Conservation (phyloP, 2,329 filamentous ascomycete species). For the Fusarium ambrosium region DNA sequence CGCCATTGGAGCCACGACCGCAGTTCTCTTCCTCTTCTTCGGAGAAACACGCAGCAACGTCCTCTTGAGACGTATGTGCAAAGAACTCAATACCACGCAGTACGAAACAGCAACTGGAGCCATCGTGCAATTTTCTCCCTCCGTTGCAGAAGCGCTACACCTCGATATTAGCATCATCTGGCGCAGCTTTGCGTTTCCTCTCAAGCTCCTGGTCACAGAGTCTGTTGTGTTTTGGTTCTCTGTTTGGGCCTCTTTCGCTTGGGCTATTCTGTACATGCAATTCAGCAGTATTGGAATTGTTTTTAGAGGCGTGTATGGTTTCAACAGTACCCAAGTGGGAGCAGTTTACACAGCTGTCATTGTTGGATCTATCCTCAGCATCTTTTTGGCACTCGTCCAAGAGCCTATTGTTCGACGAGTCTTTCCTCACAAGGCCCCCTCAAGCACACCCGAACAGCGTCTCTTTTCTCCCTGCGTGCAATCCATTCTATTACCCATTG, state of each 20-base stretch:
- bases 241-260: slow-evolving; percentile 78
- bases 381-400: slow-evolving; percentile 68
- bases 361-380: slow-evolving; percentile 59
- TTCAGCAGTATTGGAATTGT: slow-evolving; percentile 70
- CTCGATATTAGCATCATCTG: slow-evolving; percentile 44
- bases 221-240: slow-evolving; percentile 76
- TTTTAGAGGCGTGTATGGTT: slow-evolving; percentile 72
- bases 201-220: slow-evolving; percentile 67
- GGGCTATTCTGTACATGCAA: slow-evolving; percentile 78
- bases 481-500: slow-evolving; percentile 72
- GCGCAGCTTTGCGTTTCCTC: slow-evolving; percentile 49
- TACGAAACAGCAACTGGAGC: background rate
- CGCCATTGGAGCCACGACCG: slow-evolving; percentile 66
- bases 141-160: slow-evolving; percentile 22
- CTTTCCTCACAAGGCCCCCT: slow-evolving; percentile 46
- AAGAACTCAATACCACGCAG: slow-evolving; percentile 65
- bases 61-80: slow-evolving; percentile 71
- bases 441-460: slow-evolving; percentile 67
- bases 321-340: slow-evolving; percentile 70
- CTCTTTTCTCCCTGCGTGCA: slow-evolving; percentile 75
- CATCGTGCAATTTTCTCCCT: slow-evolving; percentile 12
- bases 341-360: slow-evolving; percentile 69
- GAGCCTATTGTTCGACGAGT: slow-evolving; percentile 68
- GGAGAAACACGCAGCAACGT: slow-evolving; percentile 78
- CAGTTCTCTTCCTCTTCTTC: slow-evolving; percentile 70